Evolutionary conservation across 176 grass and related monocot species (phyloP).

Genomic region (Avena eriantha): DNA sequence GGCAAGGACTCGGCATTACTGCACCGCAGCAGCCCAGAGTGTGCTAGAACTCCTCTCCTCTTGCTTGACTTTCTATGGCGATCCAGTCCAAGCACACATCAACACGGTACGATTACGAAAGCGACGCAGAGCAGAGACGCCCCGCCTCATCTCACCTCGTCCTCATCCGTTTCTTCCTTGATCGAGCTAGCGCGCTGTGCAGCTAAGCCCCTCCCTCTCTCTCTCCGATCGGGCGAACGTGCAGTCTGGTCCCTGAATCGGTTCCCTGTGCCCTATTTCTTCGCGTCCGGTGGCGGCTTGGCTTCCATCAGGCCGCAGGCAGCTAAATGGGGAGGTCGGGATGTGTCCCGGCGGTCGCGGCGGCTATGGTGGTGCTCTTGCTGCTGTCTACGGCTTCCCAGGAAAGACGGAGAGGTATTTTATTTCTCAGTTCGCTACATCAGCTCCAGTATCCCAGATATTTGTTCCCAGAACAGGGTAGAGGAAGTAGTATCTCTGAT

Average conservation of each 20-base stretch:
- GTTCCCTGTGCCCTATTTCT: background rate
- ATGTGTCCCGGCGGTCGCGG: background rate
- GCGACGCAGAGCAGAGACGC: background rate
- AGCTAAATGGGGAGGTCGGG: conserved; percentile 11
- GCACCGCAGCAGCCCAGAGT: background rate
- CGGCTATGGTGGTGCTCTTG: conserved; percentile 19
- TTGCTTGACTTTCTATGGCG: conserved; percentile 11
- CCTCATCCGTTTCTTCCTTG: background rate
- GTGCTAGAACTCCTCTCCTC: background rate
- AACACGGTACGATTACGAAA: background rate
- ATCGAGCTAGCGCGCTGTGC: background rate
- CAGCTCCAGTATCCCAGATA: background rate
- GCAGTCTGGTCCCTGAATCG: background rate
- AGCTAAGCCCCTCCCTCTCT: background rate
- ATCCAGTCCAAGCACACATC: conserved; percentile 6
- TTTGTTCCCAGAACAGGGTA: background rate
- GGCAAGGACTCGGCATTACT: background rate
- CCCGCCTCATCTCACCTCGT: conserved; percentile 5
- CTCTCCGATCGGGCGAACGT: background rate
- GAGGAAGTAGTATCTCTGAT: background rate
- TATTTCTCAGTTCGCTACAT: background rate
- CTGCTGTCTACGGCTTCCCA: conserved; percentile 15
- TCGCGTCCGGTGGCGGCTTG: background rate
- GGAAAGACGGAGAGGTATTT: conserved; percentile 33
- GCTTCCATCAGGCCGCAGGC: background rate